phyloP scores from a whole-genome alignment of 1,284 basidiomycete species.

The Neolentinus lepideus region DNA sequence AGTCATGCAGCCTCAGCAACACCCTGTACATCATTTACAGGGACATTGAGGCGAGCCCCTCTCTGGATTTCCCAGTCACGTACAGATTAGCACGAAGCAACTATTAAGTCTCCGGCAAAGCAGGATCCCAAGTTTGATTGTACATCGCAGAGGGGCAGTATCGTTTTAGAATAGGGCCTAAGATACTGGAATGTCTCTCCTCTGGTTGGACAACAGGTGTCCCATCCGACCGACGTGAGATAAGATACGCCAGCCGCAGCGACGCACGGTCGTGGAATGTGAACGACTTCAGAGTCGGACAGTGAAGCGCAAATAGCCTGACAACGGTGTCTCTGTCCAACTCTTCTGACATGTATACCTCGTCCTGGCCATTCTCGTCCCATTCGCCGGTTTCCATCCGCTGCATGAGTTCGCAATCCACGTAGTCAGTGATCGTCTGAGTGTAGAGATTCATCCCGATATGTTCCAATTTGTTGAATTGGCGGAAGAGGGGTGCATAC shows the following conservation, averaged over 20 bases:
- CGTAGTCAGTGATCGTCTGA: background rate
- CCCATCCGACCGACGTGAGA: background rate
- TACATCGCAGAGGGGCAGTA: background rate
- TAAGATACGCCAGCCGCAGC: background rate
- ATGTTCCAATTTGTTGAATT: background rate
- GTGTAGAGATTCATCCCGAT: background rate
- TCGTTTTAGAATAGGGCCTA: background rate
- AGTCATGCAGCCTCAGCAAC: too few species aligned
- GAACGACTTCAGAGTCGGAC: background rate
- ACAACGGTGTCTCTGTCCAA: background rate
- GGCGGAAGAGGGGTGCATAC: background rate
- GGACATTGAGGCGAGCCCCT: too few species aligned
- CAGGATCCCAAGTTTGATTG: background rate
- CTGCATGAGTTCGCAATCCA: background rate
- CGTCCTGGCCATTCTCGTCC: background rate
- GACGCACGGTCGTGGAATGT: background rate
- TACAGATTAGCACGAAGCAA: too few species aligned
- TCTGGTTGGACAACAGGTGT: background rate
- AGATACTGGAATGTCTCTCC: background rate
- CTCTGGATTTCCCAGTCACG: too few species aligned
- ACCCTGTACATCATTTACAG: too few species aligned
- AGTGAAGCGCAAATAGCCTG: background rate
- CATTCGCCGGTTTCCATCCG: background rate
- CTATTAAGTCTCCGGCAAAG: too few species aligned
- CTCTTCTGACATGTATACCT: background rate